Evolutionary conservation across 345 rosid species (phyloP).

Genomic region (Eucalyptus shirleyi): DNA sequence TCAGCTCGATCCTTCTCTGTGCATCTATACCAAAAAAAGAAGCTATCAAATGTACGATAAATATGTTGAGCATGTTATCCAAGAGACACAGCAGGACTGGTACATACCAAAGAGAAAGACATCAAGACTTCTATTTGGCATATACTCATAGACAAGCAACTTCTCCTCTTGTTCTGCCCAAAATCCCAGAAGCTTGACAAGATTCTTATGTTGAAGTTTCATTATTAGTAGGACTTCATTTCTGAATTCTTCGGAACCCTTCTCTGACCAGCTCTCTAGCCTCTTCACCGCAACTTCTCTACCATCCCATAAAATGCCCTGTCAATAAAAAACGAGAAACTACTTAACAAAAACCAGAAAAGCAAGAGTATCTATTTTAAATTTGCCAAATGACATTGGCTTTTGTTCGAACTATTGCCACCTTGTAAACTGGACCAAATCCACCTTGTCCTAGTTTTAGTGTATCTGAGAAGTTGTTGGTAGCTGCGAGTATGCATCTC

Average conservation of each 20-base stretch:
- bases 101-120: conserved; percentile 11
- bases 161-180: conserved; percentile 2
- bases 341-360: neutral
- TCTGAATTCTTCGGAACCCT: conserved; percentile 16
- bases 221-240: neutral
- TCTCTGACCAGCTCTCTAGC: conserved; percentile 10
- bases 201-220: conserved; percentile 22
- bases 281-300: conserved; percentile 16
- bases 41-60: neutral
- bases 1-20: neutral
- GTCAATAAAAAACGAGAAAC: neutral
- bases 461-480: conserved; percentile 1
- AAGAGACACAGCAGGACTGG: neutral
- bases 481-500: neutral
- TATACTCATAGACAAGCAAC: neutral
- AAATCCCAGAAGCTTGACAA: conserved; percentile 18
- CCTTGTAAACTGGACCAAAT: conserved; percentile 1
- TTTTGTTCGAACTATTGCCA: neutral
- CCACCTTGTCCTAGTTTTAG: conserved; percentile 24
- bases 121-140: conserved; percentile 16
- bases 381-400: neutral
- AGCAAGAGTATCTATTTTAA: neutral
- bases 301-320: conserved; percentile 8
- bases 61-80: no score
- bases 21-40: neutral